Conservation (phyloP, 495 filamentous ascomycete genomes). For the Wilcoxina mikolae region DNA sequence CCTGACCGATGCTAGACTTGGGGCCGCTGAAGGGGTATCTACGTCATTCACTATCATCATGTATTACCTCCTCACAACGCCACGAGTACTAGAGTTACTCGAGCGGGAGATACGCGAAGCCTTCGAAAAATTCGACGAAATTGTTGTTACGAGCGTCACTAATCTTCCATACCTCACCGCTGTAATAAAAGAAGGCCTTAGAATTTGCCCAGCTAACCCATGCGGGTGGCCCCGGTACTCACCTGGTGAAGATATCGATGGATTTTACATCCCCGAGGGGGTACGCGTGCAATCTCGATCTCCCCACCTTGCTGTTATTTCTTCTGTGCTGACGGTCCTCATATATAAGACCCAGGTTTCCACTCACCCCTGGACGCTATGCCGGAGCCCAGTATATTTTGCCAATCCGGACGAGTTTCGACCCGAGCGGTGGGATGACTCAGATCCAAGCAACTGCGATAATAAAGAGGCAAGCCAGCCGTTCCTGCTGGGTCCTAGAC, state of each 20-base stretch:
- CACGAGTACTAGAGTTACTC: constrained; percentile 28
- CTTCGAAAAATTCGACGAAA: constrained; percentile 39
- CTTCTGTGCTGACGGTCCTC: background rate
- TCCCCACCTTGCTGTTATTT: constrained; percentile 2
- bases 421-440: constrained; percentile 39
- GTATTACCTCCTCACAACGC: constrained; percentile 31
- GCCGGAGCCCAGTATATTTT: constrained; percentile 33
- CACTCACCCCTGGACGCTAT: constrained; percentile 7
- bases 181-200: constrained; percentile 34
- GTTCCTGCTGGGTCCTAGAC: constrained; percentile 29
- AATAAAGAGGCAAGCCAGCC: constrained; percentile 30
- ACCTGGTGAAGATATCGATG: constrained; percentile 32
- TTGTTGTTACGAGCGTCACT: constrained; percentile 31
- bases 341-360: constrained; percentile 14
- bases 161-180: constrained; percentile 31
- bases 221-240: constrained; percentile 33
- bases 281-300: constrained; percentile 22
- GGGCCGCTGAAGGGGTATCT: constrained; percentile 42
- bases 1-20: constrained; percentile 20
- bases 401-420: constrained; percentile 34
- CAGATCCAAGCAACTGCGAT: constrained; percentile 20
- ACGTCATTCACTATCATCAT: constrained; percentile 37
- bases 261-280: constrained; percentile 33
- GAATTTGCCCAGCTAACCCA: constrained; percentile 33
- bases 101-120: constrained; percentile 37